Evolutionary conservation across 495 filamentous ascomycete genomes (phyloP).

Genomic region (Hypoxylon subgilvum): DNA sequence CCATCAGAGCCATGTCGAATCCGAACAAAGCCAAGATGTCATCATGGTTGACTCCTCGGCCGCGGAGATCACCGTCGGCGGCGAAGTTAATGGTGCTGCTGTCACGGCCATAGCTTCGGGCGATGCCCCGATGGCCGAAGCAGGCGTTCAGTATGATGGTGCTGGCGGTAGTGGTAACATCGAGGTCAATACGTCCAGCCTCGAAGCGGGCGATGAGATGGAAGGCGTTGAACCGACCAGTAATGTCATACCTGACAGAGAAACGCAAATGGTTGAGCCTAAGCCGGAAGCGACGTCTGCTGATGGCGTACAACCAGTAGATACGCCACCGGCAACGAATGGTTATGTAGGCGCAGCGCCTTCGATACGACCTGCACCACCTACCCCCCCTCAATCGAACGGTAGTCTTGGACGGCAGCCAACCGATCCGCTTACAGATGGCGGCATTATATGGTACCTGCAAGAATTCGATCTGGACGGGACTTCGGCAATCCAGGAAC

Average conservation of each 20-base stretch:
- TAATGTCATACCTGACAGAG: slow-evolving; percentile 21
- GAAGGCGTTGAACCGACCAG: slow-evolving; percentile 43
- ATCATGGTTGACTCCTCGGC: slow-evolving; percentile 56
- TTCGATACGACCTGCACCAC: slow-evolving; percentile 43
- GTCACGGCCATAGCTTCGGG: slow-evolving; percentile 27
- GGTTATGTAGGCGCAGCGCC: slow-evolving; percentile 43
- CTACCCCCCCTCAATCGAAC: slow-evolving; percentile 57
- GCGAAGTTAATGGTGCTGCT: slow-evolving; percentile 40
- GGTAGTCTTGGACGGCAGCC: slow-evolving; percentile 51
- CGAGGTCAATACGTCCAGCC: slow-evolving; percentile 50
- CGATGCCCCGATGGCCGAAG: slow-evolving; percentile 33
- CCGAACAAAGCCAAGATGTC: slow-evolving; percentile 45
- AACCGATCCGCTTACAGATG: slow-evolving; percentile 65
- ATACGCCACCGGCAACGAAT: slow-evolving; percentile 48
- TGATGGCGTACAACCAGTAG: slow-evolving; percentile 45
- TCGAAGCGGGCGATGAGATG: slow-evolving; percentile 38
- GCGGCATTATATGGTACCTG: slow-evolving; percentile 89
- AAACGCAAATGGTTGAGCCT: slow-evolving; percentile 15
- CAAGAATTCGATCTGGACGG: slow-evolving; percentile 78
- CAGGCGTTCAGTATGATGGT: slow-evolving; percentile 29
- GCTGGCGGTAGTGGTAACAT: slow-evolving; percentile 44
- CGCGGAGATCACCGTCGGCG: slow-evolving; percentile 50
- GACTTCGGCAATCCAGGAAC: slow-evolving; percentile 70
- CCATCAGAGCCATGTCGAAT: slow-evolving; percentile 36
- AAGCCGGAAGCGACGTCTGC: slow-evolving; percentile 27